Conservation (phyloP, 495 filamentous ascomycete species). For the Cladorrhinum samala region DNA sequence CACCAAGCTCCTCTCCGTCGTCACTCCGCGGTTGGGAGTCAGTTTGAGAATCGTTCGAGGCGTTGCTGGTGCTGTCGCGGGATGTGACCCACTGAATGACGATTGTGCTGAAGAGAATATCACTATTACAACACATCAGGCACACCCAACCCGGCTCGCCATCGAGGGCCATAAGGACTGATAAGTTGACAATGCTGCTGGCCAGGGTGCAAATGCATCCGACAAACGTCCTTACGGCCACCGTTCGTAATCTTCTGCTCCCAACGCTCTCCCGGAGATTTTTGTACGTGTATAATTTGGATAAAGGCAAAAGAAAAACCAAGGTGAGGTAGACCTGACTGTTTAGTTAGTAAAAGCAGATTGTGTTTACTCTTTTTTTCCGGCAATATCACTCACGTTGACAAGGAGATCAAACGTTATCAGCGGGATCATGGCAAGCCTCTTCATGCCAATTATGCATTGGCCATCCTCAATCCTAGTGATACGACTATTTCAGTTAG, state of each 20-base stretch:
- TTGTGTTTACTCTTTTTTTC: too few relatives aligned
- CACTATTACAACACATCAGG: conserved; percentile 51
- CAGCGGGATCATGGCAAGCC: conserved; percentile 43
- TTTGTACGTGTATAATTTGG: conserved; percentile 35
- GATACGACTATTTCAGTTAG: conserved; percentile 32
- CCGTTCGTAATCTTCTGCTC: conserved; percentile 30
- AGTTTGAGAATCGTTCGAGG: neutral
- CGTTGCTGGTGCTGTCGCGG: conserved; percentile 30
- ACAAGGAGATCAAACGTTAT: conserved; percentile 45
- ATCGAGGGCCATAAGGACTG: conserved; percentile 42
- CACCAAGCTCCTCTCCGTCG: neutral
- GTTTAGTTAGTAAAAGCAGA: too few relatives aligned
- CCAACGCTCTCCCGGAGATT: conserved; percentile 26
- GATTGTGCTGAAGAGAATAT: conserved; percentile 48
- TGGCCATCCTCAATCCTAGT: conserved; percentile 38
- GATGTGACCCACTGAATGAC: conserved; percentile 51
- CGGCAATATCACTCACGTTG: conserved; percentile 44
- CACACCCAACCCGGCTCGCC: conserved; percentile 53
- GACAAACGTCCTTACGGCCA: conserved; percentile 44
- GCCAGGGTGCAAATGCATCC: conserved; percentile 42
- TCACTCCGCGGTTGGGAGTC: neutral
- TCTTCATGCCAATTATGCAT: conserved; percentile 50
- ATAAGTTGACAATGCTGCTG: conserved; percentile 48
- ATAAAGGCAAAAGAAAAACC: conserved; percentile 43
- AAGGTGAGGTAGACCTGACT: conserved; percentile 47